Conservation (phyloP, 371 early-diverging fungal genomes). For the Choanephora cucurbitarum region DNA sequence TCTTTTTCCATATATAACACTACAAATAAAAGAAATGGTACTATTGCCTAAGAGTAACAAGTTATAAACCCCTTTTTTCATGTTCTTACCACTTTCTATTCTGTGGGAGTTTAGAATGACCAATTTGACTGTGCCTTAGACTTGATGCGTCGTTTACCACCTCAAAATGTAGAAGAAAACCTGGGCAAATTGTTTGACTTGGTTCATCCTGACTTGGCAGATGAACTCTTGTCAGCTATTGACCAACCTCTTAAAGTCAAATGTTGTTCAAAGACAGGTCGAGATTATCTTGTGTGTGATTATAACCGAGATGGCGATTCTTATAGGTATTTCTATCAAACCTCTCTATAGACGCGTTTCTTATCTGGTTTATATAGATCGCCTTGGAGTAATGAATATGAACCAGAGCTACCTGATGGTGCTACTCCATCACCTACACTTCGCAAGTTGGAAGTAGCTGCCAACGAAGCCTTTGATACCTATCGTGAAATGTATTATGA, state of each 20-base stretch:
- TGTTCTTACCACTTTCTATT: too few species aligned
- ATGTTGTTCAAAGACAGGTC: slow-evolving; percentile 72
- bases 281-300: slow-evolving; percentile 89
- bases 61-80: too few species aligned
- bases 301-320: slow-evolving; percentile 97
- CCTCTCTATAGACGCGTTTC: slow-evolving; percentile 2
- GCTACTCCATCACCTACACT: slow-evolving; percentile 77
- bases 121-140: slow-evolving; percentile 92
- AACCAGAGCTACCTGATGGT: slow-evolving; percentile 84
- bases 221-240: slow-evolving; percentile 86
- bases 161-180: slow-evolving; percentile 89
- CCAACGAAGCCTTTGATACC: slow-evolving; percentile 95
- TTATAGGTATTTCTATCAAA: slow-evolving; percentile 65
- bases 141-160: slow-evolving; percentile 96
- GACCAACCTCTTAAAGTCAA: slow-evolving; percentile 93
- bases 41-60: too few species aligned
- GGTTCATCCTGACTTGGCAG: slow-evolving; percentile 81
- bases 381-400: slow-evolving; percentile 96
- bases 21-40: too few species aligned
- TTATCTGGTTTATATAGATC: slow-evolving; percentile 57
- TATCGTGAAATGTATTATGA: slow-evolving; percentile 96
- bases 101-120: too few species aligned
- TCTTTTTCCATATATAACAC: too few species aligned
- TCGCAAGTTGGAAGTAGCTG: slow-evolving; percentile 87
- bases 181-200: slow-evolving; percentile 81